Base-by-base conservation (phyloP, 495 filamentous ascomycete species). In the Annulohypoxylon nitens region DNA sequence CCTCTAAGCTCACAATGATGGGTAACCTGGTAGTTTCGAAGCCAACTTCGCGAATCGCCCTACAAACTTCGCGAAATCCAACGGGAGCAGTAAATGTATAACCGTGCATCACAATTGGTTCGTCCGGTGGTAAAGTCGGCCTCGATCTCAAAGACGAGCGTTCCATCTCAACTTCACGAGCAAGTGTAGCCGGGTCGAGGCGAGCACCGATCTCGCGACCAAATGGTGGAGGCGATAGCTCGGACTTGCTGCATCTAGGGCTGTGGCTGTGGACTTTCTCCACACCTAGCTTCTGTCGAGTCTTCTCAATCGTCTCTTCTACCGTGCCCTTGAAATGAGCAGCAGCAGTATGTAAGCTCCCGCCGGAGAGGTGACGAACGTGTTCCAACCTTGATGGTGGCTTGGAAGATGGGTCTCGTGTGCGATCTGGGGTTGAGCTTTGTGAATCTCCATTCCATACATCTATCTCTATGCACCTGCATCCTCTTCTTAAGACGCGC, bases 391-490 rank as follows among this genome's bases (percentile, higher is more conserved):
- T 73, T 26, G 75, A 68, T 2, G 16, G 16, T 1, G 67, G 55
- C 23, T 59, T 73, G 14, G 54, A 4, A 14, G 71, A 77, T 23
- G 64, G 37, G 26, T 69, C 73, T 61, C 66, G 59, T 20, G 69
- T 45, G 8, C 63, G 64, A 3, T 74, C 69, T 6, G 71, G 70
- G 12, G 73, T 67, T 5, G 75, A 68, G 58, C 54, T 75, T 48
- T 53, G 45, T 4, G 80, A 67, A 60, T 92, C 86, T 2, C 94
- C 93, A 81, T 98, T 92, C 93, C 94, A 97, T 8, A 98, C 94
- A 78, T 98, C 95, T 73, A 98, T 97, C 79, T 98, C 95, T 34
- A 98, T 93, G 70, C 93, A 97, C 34, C 96, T 88, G 72, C 95
- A 97, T 30, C 94, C 93, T 43, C 88, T 87, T 14, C 87, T 81